These are phyloP conservation scores for Lactifluus volemus DNA, from an alignment of 768 basidiomycete species.

Conservation along the genomic window DNA sequence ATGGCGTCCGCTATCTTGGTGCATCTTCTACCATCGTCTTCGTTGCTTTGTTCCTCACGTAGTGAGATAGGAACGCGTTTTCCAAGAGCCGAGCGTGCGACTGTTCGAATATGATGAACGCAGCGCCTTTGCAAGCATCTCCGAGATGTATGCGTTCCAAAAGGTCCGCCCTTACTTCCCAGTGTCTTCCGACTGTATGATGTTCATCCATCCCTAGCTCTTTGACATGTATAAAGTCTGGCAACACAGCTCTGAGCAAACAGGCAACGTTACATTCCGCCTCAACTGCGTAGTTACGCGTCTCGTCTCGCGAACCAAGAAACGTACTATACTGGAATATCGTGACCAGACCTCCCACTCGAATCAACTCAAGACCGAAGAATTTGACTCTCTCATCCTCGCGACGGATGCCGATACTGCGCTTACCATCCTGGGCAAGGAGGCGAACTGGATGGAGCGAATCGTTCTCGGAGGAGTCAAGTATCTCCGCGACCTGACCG, in stretches of 20 bases:
- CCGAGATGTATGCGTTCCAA: constrained; percentile 32
- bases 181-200: not conserved
- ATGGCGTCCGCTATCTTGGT: constrained; percentile 30
- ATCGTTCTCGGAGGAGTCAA: constrained; percentile 36
- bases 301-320: constrained; percentile 19
- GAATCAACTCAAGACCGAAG: not conserved
- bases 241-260: constrained; percentile 22
- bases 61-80: constrained; percentile 25
- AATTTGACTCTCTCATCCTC: constrained; percentile 38
- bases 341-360: constrained; percentile 4
- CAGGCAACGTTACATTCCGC: constrained; percentile 24
- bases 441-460: constrained; percentile 33
- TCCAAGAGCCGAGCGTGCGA: constrained; percentile 30
- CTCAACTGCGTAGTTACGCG: constrained; percentile 23
- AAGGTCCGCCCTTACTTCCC: constrained; percentile 18
- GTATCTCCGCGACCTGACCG: constrained; percentile 40
- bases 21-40: not conserved
- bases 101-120: constrained; percentile 29
- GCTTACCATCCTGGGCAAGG: constrained; percentile 34
- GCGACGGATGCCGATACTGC: constrained; percentile 37
- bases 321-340: constrained; percentile 23
- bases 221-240: constrained; percentile 28
- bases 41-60: not conserved
- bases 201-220: constrained; percentile 13
- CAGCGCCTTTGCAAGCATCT: constrained; percentile 27